phyloP scores from a whole-genome alignment of 1,284 basidiomycete species.

The Termitomyces sp. region DNA sequence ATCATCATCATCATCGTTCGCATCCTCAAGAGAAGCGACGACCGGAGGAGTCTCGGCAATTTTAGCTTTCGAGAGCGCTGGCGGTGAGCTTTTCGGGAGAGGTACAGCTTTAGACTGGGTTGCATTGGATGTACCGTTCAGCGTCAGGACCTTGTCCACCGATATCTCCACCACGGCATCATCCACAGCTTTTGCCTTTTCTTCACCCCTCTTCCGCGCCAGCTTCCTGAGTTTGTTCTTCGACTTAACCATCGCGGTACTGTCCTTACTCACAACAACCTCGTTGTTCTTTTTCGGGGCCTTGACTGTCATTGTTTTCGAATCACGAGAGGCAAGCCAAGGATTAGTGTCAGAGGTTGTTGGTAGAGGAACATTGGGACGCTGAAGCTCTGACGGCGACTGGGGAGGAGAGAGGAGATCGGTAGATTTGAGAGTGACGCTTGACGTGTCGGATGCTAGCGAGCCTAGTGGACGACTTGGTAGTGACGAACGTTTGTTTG shows the following conservation, averaged over 20 bases:
- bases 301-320: constrained; percentile 29
- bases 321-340: constrained; percentile 53
- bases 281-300: constrained; percentile 62
- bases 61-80: not conserved
- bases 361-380: constrained; percentile 16
- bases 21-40: constrained; percentile 14
- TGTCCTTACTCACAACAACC: constrained; percentile 60
- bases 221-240: constrained; percentile 70
- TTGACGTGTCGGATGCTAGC: constrained; percentile 59
- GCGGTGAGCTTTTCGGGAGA: constrained; percentile 6
- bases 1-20: constrained; percentile 43
- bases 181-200: constrained; percentile 52
- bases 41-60: not conserved
- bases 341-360: constrained; percentile 47
- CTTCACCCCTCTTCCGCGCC: constrained; percentile 46
- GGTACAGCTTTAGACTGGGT: constrained; percentile 13
- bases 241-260: constrained; percentile 55
- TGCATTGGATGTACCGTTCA: constrained; percentile 20
- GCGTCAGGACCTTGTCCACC: constrained; percentile 45
- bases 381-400: constrained; percentile 23
- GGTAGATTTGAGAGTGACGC: constrained; percentile 59
- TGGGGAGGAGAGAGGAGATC: constrained; percentile 41
- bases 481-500: constrained; percentile 8
- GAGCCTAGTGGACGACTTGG: constrained; percentile 35
- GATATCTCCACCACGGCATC: constrained; percentile 80